These are phyloP conservation scores for Beauveria asiatica DNA, from an alignment of 2,329 filamentous ascomycete genomes.

Conservation along the genomic window DNA sequence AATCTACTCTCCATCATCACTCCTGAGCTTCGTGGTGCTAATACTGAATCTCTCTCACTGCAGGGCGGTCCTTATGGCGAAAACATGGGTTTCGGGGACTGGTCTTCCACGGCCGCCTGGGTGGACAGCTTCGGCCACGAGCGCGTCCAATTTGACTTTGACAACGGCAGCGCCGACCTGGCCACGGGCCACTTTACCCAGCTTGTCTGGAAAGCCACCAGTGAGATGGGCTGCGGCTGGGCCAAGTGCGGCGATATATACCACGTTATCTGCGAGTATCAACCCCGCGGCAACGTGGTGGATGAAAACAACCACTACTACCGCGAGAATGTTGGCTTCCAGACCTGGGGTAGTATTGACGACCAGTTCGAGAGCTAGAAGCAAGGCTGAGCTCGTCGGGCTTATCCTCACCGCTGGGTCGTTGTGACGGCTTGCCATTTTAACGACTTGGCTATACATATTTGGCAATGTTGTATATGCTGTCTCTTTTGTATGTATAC, in stretches of 20 bases:
- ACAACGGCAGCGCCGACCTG: neutral
- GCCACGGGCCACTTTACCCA: slow-evolving; percentile 22
- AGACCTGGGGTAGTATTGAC: neutral
- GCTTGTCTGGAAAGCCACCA: slow-evolving; percentile 23
- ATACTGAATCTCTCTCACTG: neutral
- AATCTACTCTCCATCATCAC: too few relatives aligned
- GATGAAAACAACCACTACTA: slow-evolving; percentile 6
- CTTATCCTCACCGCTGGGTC: neutral
- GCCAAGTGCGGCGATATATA: slow-evolving; percentile 8
- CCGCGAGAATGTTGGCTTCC: slow-evolving; percentile 9
- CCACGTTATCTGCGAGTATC: slow-evolving; percentile 15
- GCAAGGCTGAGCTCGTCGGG: neutral
- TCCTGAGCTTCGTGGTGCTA: neutral
- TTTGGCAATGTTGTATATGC: neutral
- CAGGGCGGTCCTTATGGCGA: neutral
- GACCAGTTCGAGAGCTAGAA: neutral
- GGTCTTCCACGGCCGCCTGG: neutral
- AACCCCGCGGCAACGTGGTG: slow-evolving; percentile 9
- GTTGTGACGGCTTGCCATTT: neutral
- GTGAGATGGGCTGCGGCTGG: slow-evolving; percentile 19
- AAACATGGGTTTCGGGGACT: neutral
- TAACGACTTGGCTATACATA: neutral
- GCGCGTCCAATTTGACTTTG: slow-evolving; percentile 12
- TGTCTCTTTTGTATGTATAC: neutral
- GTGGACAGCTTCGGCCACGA: slow-evolving; percentile 14